Conservation (phyloP, 352 stramenopile species). For the Phytophthora boehmeriae region DNA sequence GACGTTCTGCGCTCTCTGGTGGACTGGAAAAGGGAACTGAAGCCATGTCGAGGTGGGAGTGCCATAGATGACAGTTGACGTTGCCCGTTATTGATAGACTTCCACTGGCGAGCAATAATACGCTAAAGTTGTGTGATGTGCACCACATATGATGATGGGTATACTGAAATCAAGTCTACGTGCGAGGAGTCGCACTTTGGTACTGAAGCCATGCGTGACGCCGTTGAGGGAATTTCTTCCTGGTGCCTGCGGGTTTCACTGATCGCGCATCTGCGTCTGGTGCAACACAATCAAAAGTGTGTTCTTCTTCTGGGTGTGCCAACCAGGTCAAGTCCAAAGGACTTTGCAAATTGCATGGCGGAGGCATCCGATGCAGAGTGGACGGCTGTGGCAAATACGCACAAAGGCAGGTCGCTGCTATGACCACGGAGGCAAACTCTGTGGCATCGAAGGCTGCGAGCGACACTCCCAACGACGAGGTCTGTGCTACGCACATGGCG, state of each 20-base stretch:
- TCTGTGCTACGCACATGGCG: constrained; percentile 30
- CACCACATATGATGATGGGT: no score
- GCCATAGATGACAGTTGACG: neutral
- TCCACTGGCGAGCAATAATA: no score
- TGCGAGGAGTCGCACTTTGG: no score
- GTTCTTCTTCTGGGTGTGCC: constrained; percentile 12
- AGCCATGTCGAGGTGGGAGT: neutral
- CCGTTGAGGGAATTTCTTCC: no score
- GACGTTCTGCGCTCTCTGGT: no score
- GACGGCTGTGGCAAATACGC: constrained; percentile 22
- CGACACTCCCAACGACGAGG: constrained; percentile 20
- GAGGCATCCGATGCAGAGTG: constrained; percentile 28
- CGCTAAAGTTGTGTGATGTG: no score
- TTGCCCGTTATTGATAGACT: no score
- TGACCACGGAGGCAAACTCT: constrained; percentile 25
- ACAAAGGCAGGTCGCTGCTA: constrained; percentile 28
- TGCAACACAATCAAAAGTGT: neutral
- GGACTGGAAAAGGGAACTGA: neutral
- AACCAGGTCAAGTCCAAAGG: constrained; percentile 35
- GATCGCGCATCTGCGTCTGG: no score
- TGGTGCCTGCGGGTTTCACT: no score
- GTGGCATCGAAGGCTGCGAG: constrained; percentile 23
- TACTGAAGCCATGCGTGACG: no score
- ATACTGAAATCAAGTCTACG: no score
- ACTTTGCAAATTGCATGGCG: constrained; percentile 31